Conservation (phyloP, 176 grass and related monocot genomes). For the Raddia distichophylla region DNA sequence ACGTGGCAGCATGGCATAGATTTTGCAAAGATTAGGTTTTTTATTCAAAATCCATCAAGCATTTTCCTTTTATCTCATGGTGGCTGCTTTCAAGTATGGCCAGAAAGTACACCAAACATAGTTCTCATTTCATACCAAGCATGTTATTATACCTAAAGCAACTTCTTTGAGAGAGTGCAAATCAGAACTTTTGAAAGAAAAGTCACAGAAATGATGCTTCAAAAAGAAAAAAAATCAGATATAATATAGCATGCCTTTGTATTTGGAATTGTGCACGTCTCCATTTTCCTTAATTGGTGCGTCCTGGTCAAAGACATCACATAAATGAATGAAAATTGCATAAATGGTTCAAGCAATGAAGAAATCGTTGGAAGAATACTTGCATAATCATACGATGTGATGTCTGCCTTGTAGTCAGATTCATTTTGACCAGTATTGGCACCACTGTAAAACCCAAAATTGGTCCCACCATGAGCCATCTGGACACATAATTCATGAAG, state of each 20-base stretch:
- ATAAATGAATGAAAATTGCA: conserved; percentile 27
- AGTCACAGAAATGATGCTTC: conserved; percentile 6
- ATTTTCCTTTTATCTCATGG: conserved; percentile 21
- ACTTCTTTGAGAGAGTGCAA: not conserved
- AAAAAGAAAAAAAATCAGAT: conserved; percentile 34
- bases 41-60: not conserved
- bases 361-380: conserved; percentile 33
- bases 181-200: not conserved
- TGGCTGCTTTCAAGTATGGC: not conserved
- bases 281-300: conserved; percentile 97
- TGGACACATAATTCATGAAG: conserved; percentile 53
- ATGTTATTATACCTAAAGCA: conserved; percentile 26
- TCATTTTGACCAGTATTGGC: conserved; percentile 95
- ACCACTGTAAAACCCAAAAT: conserved; percentile 95
- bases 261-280: conserved; percentile 86
- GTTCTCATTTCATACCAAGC: not conserved
- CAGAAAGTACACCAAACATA: not conserved
- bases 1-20: conserved; percentile 3
- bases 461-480: conserved; percentile 99
- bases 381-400: conserved; percentile 98
- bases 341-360: conserved; percentile 26
- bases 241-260: conserved; percentile 63
- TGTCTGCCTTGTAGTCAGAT: conserved; percentile 82
- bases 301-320: conserved; percentile 59
- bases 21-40: conserved; percentile 24